Evolutionary conservation across 306 rosid species (phyloP), one percentile per base, ranked within the genome.

Genomic region (Comarum palustre): DNA sequence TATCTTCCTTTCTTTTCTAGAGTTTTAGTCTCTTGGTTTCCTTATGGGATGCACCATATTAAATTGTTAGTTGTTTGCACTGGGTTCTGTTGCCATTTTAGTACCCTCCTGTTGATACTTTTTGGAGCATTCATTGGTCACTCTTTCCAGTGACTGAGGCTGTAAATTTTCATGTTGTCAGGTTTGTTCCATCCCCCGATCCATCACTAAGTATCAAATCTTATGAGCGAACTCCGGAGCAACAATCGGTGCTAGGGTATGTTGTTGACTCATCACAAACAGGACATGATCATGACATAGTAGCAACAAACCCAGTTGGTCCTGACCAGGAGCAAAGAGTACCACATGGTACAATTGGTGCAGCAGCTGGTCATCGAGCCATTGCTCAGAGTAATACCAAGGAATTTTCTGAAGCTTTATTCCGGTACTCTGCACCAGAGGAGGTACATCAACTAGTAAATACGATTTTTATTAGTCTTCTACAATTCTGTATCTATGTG

Each of bases 161-260:
- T 60, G 52, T 70, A 8, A 8, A 69, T 24, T 55, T 32, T 24
- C 42, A 20, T 79, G 22, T 73, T 72, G 27, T 58, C 65, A 94
- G 99, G 88, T 86, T 76, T 80, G 96, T 97, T 60, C 99, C 99
- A 52, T 78, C 96, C 57, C 75, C 84, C 54, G 99, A 94, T 78
- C 96, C 92, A 67, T 84, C 87, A 36, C 64, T 91, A 79, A 80
- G 84, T 73, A 87, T 89, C 87, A 91, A 88, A 80, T 94, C 79
- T 73, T 94, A 91, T 77, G 95, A 94, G 73, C 90, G 99, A 58
- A 85, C 96, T 58, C 85, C 93, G 65, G 96, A 94, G 84, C 99
- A 94, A 77, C 97, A 91, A 75, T 84, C 92, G 80, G 54, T 77
- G 25, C 72, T 94, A 78, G 99, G 99, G 29, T 94, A 94, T 77